Conservation (phyloP, 768 basidiomycete species). For the Tulasnella sp. region DNA sequence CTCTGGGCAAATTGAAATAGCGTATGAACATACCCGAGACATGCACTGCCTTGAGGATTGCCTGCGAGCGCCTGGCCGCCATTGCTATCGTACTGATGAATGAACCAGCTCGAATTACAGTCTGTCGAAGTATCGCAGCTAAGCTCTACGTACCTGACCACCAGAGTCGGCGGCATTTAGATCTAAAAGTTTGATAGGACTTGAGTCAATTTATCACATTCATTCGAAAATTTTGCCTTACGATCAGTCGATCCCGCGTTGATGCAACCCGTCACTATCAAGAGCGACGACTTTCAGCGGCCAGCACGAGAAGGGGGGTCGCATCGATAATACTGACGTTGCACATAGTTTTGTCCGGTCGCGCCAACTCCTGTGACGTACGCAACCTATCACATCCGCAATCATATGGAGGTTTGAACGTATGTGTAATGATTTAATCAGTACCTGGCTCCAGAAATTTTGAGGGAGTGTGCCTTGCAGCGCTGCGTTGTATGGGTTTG, state of each 20-base stretch:
- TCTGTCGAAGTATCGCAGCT: too few species aligned
- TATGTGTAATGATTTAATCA: not conserved
- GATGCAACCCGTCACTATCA: slow-evolving; percentile 11
- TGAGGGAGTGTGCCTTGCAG: slow-evolving; percentile 6
- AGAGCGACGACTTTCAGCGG: not conserved
- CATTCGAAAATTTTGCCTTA: not conserved
- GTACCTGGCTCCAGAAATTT: not conserved
- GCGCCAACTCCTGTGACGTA: not conserved
- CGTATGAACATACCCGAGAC: slow-evolving; percentile 10
- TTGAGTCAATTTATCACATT: not conserved
- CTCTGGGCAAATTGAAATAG: not conserved
- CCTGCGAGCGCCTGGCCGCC: slow-evolving; percentile 5
- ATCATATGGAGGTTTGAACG: not conserved
- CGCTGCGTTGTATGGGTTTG: not conserved
- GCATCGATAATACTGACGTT: not conserved
- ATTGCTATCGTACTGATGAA: slow-evolving; percentile 12
- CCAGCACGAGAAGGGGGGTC: not conserved
- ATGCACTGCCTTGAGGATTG: slow-evolving; percentile 11
- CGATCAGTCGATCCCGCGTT: not conserved
- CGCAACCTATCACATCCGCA: not conserved
- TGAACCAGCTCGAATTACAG: not conserved
- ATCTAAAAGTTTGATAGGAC: not conserved
- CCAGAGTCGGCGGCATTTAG: slow-evolving; percentile 13
- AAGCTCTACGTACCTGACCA: slow-evolving; percentile 6
- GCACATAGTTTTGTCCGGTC: not conserved